These are phyloP conservation scores for Colletotrichum shisoi DNA, from an alignment of 2,329 filamentous ascomycete genomes.

Conservation along the genomic window DNA sequence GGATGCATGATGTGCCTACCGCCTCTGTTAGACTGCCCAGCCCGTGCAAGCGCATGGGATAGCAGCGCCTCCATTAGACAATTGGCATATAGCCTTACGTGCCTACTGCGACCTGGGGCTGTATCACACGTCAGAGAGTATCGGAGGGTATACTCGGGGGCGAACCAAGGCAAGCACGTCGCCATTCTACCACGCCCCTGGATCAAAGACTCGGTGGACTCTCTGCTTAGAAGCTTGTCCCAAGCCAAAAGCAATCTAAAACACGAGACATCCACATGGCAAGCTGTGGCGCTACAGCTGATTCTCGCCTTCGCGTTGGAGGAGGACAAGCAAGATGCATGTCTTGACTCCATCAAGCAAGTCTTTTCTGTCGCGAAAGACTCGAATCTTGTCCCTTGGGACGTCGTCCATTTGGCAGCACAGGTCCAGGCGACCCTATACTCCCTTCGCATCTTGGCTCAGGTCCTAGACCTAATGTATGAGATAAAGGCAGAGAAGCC, in stretches of 20 bases:
- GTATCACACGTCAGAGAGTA: conserved; percentile 48
- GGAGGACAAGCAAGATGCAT: conserved; percentile 47
- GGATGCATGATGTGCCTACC: conserved; percentile 68
- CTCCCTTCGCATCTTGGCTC: conserved; percentile 65
- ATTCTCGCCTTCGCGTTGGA: conserved; percentile 38
- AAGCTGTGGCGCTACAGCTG: conserved; percentile 35
- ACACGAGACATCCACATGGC: conserved; percentile 37
- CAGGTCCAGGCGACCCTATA: conserved; percentile 69
- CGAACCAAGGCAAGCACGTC: conserved; percentile 36
- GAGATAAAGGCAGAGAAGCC: conserved; percentile 19
- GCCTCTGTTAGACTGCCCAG: conserved; percentile 65
- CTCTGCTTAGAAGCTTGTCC: conserved; percentile 40
- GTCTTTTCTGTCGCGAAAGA: conserved; percentile 35
- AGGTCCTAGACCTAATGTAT: conserved; percentile 54
- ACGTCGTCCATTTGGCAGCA: conserved; percentile 67
- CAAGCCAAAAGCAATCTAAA: conserved; percentile 41
- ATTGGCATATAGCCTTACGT: conserved; percentile 61
- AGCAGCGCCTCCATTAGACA: conserved; percentile 59
- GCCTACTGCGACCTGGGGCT: conserved; percentile 38
- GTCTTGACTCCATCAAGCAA: conserved; percentile 39
- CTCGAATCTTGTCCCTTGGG: conserved; percentile 56
- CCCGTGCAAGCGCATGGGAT: conserved; percentile 65
- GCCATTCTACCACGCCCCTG: conserved; percentile 18
- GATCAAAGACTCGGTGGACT: conserved; percentile 29
- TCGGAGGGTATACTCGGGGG: conserved; percentile 45